Evolutionary conservation across 495 filamentous ascomycete species (phyloP), one percentile per base, ranked within the genome.

Genomic region (Penicillium ochrochloron): DNA sequence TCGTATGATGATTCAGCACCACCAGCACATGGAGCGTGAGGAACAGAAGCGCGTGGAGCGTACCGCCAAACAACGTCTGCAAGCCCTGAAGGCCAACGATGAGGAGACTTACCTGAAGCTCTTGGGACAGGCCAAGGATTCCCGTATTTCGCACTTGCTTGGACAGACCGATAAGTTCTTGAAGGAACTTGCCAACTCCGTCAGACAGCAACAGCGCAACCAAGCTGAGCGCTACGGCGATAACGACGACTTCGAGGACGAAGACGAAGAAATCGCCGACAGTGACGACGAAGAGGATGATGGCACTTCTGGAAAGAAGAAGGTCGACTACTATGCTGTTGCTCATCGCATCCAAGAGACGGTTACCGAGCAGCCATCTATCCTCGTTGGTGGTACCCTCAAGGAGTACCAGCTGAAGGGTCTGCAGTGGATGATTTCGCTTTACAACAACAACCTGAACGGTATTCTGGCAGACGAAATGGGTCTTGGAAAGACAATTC

Each of bases 401-500:
- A 99, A 99, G 77, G 95, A 99, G 73, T 99, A 99, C 78, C 95
- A 99, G 78, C 48, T 99, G 75, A 97, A 97, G 85, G 95, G 95
- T 79, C 77, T 99, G 63, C 95, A 99, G 75, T 99, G 95, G 95
- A 98, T 99, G 95, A 87, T 98, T 59, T 99, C 95, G 15, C 85
- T 99, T 25, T 99, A 98, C 80, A 98, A 98, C 87, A 99, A 99
- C 84, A 98, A 97, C 76, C 86, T 99, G 63, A 98, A 98, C 75
- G 95, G 95, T 85, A 98, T 99, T 66, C 81, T 99, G 64, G 95
- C 95, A 56, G 95, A 99, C 69, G 95, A 99, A 79, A 99, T 99
- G 95, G 95, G 95, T 88, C 92, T 99, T 62, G 95, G 95, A 72
- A 99, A 99, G 80, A 99, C 95, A 0, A 99, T 99, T 66, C 95